Evolutionary conservation across 495 filamentous ascomycete genomes (phyloP).

Genomic region (Talaromyces thailandensis): DNA sequence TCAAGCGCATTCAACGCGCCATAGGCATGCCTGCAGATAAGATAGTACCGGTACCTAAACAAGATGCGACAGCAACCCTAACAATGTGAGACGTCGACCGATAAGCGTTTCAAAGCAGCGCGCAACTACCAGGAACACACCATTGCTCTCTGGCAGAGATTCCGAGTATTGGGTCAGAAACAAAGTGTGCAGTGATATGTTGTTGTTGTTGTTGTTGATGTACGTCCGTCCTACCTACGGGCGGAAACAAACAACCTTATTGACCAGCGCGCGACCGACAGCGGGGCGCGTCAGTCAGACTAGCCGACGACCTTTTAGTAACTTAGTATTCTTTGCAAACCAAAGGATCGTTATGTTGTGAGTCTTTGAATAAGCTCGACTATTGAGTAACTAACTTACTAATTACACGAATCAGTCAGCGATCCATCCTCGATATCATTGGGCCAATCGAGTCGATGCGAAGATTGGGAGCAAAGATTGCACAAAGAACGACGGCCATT

Average conservation of each 20-base stretch:
- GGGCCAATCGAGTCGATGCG: background rate
- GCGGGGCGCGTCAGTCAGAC: background rate
- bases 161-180: background rate
- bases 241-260: background rate
- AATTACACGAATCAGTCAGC: background rate
- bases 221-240: background rate
- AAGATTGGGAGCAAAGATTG: background rate
- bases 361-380: too few relatives aligned
- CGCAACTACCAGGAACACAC: background rate
- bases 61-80: background rate
- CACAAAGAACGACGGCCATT: background rate
- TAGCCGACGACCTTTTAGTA: background rate
- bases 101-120: background rate
- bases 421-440: background rate
- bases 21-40: background rate
- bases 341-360: too few relatives aligned
- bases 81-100: background rate
- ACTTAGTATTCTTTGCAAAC: too few relatives aligned
- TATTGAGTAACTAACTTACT: too few relatives aligned
- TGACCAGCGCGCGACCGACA: background rate
- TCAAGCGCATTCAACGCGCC: conserved; percentile 3
- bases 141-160: background rate
- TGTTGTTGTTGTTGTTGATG: background rate
- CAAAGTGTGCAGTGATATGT: background rate
- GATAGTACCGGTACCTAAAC: too few relatives aligned